Evolutionary conservation across 202 grass and related monocot species (phyloP).

Genomic region (Zizania palustris): DNA sequence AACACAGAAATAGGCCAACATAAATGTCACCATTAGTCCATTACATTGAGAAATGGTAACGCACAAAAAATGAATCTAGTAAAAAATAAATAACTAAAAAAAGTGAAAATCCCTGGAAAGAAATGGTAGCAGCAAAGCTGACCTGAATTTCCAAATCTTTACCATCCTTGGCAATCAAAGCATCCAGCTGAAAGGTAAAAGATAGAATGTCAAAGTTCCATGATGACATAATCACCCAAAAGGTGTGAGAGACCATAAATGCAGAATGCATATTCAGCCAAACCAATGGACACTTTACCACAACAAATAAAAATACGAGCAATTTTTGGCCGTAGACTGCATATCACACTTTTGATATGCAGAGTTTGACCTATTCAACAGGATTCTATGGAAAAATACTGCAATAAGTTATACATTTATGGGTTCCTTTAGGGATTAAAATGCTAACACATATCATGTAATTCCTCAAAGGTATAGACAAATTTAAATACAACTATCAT

Average conservation of each 20-base stretch:
- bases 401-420: conserved; percentile 13
- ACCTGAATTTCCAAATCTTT: conserved; percentile 94
- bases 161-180: conserved; percentile 73
- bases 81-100: conserved; percentile 24
- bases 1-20: conserved; percentile 31
- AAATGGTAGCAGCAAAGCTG: conserved; percentile 31
- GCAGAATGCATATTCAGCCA: neutral
- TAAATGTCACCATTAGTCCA: neutral
- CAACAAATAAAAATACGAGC: neutral
- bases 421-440: conserved; percentile 11
- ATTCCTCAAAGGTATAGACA: neutral
- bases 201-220: conserved; percentile 5
- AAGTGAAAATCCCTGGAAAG: conserved; percentile 20
- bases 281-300: neutral
- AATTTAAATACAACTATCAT: conserved; percentile 19
- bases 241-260: neutral
- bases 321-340: neutral
- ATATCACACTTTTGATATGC: neutral
- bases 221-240: conserved; percentile 24
- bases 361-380: conserved; percentile 6
- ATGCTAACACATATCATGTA: neutral
- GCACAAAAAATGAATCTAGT: conserved; percentile 13
- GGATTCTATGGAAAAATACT: conserved; percentile 9
- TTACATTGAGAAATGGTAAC: conserved; percentile 12
- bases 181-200: conserved; percentile 63